Base-by-base conservation (phyloP, 2,329 filamentous ascomycete species). In the Helminthosporium solani region DNA sequence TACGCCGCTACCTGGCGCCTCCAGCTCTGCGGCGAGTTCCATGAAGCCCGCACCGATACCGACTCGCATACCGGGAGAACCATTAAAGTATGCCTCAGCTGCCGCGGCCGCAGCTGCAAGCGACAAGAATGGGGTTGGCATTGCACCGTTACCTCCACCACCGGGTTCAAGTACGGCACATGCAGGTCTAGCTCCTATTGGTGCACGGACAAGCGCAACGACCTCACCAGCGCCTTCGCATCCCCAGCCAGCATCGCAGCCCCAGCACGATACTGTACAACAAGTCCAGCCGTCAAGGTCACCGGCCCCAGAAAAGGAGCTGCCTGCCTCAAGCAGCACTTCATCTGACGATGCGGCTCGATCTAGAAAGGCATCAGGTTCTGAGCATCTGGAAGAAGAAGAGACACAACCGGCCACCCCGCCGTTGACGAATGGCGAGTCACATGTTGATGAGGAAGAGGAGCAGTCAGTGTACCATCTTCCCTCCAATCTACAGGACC, bases 1-100 rank as follows among this genome's bases (percentile, higher is more conserved):
- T 70, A 86, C 85, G 23, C 85, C 86, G 5, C 69, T 86, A 58
- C 72, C 83, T 9, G 81, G 77, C 46, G 79, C 80, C 47, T 79
- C 81, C 57, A 87, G 80, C 64, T 72, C 78, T 40, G 74, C 79
- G 46, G 78, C 77, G 42, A 78, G 78, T 42, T 75, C 79, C 42
- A 97, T 97, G 92, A 99, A 97, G 75, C 92, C 94, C 11, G 94
- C 94, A 15, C 85, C 90, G 15, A 74, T 91, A 60, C 94, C 94
- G 1, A 84, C 88, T 48, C 83, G 92, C 68, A 85, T 88, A 6
- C 87, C 90, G 3, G 90, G 90, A 38, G 92, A 97, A 69, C 89
- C 88, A 1, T 78, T 99, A 56, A 97, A 97, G 73, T 99, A 99
- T 68, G 94, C 94, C 35, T 97, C 94, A 30, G 94, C 94, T 0